Evolutionary conservation across 352 stramenopile species (phyloP), one percentile per base, ranked within the genome.

Genomic region (Pythium insidiosum): DNA sequence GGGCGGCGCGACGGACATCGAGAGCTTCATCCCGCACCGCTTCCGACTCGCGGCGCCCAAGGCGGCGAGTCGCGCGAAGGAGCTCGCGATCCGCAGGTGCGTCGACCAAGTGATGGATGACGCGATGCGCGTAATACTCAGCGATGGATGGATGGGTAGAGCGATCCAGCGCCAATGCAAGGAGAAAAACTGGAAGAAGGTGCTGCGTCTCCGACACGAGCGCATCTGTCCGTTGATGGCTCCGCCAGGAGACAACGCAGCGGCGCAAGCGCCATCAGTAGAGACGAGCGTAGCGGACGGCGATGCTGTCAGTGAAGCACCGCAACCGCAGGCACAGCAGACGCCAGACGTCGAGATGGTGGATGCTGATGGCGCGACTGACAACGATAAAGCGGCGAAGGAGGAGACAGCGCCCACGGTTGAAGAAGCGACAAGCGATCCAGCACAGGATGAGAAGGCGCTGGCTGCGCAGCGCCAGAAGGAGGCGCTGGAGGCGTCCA

Each of bases 151-250:
- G n/a, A n/a, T n/a, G n/a, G 19, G 28, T 36, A 88, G 75, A 41
- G 70, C 56, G 13, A 88, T 88, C 26, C 72, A 72, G 18, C 50
- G 68, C 22, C 72, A 66, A 30, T 85, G 72, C 40, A 78, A 68
- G 61, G 72, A 88, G 52, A 88, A 88, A 39, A 88, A 88, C 63
- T 88, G 76, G 76, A 72, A 73, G 45, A 88, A 88, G 46, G 55
- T 88, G 53, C 65, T 88, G 36, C 73, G 57, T 15, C 44, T 82
- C 19, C 58, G 68, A 24, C 71, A 78, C 36, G 39, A 36, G 24
- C 58, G 68, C n/a, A n/a, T n/a, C n/a, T n/a, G n/a, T n/a, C n/a
- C n/a, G n/a, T n/a, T n/a, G n/a, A n/a, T n/a, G n/a, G n/a, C n/a
- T n/a, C n/a, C n/a, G n/a, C n/a, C n/a, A n/a, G n/a, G n/a, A n/a